phyloP scores from a whole-genome alignment of 2,329 filamentous ascomycete genomes.

The Fusarium subglutinans region DNA sequence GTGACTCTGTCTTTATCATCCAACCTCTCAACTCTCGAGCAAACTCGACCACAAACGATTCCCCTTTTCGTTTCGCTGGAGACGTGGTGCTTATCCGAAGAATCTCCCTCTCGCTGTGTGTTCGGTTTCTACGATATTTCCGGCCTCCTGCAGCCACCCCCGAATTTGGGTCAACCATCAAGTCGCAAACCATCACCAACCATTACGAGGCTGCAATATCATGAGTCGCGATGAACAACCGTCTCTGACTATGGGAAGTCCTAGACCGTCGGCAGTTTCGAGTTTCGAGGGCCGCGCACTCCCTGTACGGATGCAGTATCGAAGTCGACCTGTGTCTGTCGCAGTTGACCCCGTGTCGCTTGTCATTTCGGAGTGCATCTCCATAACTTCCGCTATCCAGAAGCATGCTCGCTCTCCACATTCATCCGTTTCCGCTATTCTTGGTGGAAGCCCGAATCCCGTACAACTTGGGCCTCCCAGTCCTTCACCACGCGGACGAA shows the following conservation, averaged over 20 bases:
- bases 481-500: conserved; percentile 52
- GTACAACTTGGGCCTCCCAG: conserved; percentile 62
- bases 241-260: conserved; percentile 40
- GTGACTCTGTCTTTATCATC: conserved; percentile 31
- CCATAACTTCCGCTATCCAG: conserved; percentile 96
- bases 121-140: background rate
- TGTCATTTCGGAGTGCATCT: conserved; percentile 98
- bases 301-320: conserved; percentile 64
- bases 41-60: conserved; percentile 12
- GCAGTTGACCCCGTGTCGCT: conserved; percentile 91
- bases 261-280: conserved; percentile 30
- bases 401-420: conserved; percentile 97
- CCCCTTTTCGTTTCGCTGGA: conserved; percentile 5
- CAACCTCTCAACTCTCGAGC: conserved; percentile 23
- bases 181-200: conserved; percentile 25
- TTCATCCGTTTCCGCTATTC: conserved; percentile 93
- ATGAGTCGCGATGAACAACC: conserved; percentile 48
- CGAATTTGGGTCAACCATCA: conserved; percentile 10
- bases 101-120: background rate
- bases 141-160: background rate
- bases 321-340: conserved; percentile 74
- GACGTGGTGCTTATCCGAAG: conserved; percentile 24
- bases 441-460: conserved; percentile 77
- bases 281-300: conserved; percentile 41
- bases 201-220: conserved; percentile 35